These are phyloP conservation scores for Staphylotrichum tortipilum DNA, from an alignment of 495 filamentous ascomycete genomes.

Conservation along the genomic window DNA sequence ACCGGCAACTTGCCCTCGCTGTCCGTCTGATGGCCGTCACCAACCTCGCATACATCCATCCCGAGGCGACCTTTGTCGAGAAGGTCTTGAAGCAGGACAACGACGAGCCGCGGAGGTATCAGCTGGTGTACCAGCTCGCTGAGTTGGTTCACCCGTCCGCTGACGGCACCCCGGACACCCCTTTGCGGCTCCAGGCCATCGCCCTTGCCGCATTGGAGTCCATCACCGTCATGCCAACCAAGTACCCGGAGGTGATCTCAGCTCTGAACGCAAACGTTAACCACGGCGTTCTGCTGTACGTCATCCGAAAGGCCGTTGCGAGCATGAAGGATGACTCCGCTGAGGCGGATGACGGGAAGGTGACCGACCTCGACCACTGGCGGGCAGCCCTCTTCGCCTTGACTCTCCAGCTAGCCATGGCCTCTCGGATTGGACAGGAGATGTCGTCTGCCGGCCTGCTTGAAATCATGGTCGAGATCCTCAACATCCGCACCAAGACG, in stretches of 20 bases:
- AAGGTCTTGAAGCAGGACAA: slow-evolving; percentile 80
- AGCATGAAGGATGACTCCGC: slow-evolving; percentile 57
- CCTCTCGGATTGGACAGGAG: slow-evolving; percentile 58
- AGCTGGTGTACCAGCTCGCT: slow-evolving; percentile 83
- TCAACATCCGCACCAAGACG: slow-evolving; percentile 72
- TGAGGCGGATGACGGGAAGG: slow-evolving; percentile 47
- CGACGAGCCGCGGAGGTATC: slow-evolving; percentile 82
- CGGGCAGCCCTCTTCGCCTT: slow-evolving; percentile 79
- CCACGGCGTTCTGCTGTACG: slow-evolving; percentile 91
- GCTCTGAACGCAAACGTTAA: slow-evolving; percentile 89
- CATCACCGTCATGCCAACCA: slow-evolving; percentile 66
- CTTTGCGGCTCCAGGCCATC: slow-evolving; percentile 70
- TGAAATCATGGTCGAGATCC: slow-evolving; percentile 79
- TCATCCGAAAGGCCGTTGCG: slow-evolving; percentile 80
- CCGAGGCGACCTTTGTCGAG: slow-evolving; percentile 68
- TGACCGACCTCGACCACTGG: slow-evolving; percentile 66
- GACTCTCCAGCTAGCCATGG: slow-evolving; percentile 63
- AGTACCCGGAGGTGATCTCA: slow-evolving; percentile 69
- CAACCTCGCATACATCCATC: slow-evolving; percentile 83
- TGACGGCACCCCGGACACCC: slow-evolving; percentile 56
- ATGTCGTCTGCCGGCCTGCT: slow-evolving; percentile 82
- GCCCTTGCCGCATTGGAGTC: slow-evolving; percentile 75
- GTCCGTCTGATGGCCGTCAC: slow-evolving; percentile 80
- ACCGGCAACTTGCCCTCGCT: slow-evolving; percentile 66
- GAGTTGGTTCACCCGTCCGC: slow-evolving; percentile 75